phyloP scores from a whole-genome alignment of 257 asterid species.

The Solanum chiquidenum region DNA sequence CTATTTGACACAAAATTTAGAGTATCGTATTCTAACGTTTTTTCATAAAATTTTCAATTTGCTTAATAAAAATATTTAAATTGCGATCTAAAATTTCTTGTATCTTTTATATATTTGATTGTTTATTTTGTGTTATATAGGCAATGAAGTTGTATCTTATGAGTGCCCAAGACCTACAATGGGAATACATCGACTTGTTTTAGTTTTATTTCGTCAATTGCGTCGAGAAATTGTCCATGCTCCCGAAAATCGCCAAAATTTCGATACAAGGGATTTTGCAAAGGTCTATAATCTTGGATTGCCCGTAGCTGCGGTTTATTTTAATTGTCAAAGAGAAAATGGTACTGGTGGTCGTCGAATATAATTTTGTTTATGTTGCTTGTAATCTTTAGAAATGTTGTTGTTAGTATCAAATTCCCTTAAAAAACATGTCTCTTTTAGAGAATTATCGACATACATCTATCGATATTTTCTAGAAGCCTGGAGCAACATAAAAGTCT shows the following conservation, averaged over 20 bases:
- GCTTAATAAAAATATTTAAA: no score
- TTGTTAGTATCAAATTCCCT: not conserved
- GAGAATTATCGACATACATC: not conserved
- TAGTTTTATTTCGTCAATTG: slow-evolving; percentile 38
- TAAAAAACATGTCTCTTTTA: not conserved
- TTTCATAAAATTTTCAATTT: not conserved
- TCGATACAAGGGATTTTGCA: slow-evolving; percentile 42
- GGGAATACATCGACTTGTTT: slow-evolving; percentile 51
- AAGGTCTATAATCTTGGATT: slow-evolving; percentile 51
- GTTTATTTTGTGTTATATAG: slow-evolving; percentile 5
- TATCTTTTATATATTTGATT: not conserved
- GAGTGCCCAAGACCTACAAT: slow-evolving; percentile 54
- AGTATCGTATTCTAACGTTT: not conserved
- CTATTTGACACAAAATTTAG: no score
- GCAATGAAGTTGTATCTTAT: slow-evolving; percentile 50
- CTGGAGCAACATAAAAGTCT: not conserved
- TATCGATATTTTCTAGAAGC: not conserved
- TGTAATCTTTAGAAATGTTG: not conserved
- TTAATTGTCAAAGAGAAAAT: slow-evolving; percentile 41
- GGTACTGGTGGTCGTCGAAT: slow-evolving; percentile 28
- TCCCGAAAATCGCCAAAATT: slow-evolving; percentile 56
- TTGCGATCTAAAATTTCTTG: no score
- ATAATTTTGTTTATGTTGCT: not conserved
- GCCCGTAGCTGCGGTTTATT: slow-evolving; percentile 46
- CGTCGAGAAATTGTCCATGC: slow-evolving; percentile 45